These are phyloP conservation scores for Rhodomyrtus tomentosa DNA, from an alignment of 345 rosid genomes.

Conservation along the genomic window DNA sequence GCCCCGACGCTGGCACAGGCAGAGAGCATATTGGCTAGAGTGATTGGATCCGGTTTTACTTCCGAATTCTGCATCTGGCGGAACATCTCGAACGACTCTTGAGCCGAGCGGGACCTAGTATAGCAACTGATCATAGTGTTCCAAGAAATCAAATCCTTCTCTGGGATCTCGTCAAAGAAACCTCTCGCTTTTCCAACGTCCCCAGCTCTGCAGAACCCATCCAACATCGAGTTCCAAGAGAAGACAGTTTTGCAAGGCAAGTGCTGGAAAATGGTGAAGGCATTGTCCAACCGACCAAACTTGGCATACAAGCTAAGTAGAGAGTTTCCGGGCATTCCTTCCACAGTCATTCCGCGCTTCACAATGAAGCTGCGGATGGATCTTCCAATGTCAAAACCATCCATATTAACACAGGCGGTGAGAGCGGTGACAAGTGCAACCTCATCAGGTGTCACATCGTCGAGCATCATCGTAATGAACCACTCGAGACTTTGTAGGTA, in stretches of 20 bases:
- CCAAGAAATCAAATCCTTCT: constrained; percentile 3
- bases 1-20: constrained; percentile 4
- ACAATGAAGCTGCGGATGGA: not conserved
- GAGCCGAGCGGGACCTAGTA: not conserved
- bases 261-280: not conserved
- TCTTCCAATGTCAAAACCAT: not conserved
- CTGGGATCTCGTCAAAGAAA: not conserved
- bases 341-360: not conserved
- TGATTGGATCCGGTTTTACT: constrained; percentile 9
- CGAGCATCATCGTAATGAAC: not conserved
- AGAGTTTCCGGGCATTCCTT: constrained; percentile 11
- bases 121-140: not conserved
- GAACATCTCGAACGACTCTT: not conserved
- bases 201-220: constrained; percentile 8
- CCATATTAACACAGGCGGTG: not conserved
- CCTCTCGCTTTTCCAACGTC: not conserved
- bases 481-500: not conserved
- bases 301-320: constrained; percentile 1
- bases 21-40: not conserved
- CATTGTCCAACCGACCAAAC: not conserved
- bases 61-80: constrained; percentile 8
- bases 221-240: constrained; percentile 14
- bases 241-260: constrained; percentile 7
- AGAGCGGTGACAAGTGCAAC: not conserved
- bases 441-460: not conserved